Evolutionary conservation across 768 basidiomycete genomes (phyloP), one percentile per base, ranked within the genome.

Genomic region (Brasilioporus rufonigricans): DNA sequence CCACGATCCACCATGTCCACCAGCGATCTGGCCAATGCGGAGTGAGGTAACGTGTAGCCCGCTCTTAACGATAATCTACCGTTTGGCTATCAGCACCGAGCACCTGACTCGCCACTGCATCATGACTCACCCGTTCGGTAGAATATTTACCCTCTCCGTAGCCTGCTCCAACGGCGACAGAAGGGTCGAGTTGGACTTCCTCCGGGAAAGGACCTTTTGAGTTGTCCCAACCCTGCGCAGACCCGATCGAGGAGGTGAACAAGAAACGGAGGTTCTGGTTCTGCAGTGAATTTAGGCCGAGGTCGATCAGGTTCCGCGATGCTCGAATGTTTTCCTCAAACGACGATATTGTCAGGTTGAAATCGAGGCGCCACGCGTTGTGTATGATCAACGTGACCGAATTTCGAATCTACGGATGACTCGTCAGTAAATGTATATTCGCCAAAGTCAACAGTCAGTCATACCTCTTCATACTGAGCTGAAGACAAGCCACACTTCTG

Each of bases 111-210:
- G 8, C 6, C 41, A 8, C 24, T n/a, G n/a, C n/a, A 24, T 3
- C 29, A 12, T 12, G 11, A 58, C 74, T 19, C 43, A 73, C 69
- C 45, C 73, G 60, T 62, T 80, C 78, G 0, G 73, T 57, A 4
- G 73, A 56, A 55, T 76, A 80, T 61, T 83, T 83, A 1, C 70
- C 64, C 52, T 80, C 79, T 13, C 76, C 71, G 45, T 82, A 82
- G 0, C 80, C 81, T 16, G 52, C 57, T 2, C 76, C 76, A 3
- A 71, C 49, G 1, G 77, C 73, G n/a, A 71, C 58, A 3, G 58
- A 52, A 0, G 74, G 61, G 21, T 76, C 68, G 0, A 62, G 53
- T 2, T 71, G 47, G 0, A 70, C 61, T 23, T 71, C 71, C 52
- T 79, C 75, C 2, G 74, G 73, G 57, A 73, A 71, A 5, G 63